phyloP scores from a whole-genome alignment of 805 yeast genomes.

The Ogataea glucozyma region DNA sequence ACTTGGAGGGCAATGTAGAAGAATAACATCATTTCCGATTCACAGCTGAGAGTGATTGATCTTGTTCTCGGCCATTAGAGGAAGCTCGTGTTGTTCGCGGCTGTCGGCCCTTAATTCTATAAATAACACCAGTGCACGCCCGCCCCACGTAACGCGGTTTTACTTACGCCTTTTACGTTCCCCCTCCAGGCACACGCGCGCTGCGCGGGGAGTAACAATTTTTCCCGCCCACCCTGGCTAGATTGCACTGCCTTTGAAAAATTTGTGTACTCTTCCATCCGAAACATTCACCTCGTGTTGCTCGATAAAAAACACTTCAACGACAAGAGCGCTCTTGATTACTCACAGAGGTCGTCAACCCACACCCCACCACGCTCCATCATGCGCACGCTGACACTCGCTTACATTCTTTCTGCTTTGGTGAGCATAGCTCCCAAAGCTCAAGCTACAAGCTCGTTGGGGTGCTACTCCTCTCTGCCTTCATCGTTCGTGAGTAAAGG shows the following conservation, averaged over 20 bases:
- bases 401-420: conserved; percentile 8
- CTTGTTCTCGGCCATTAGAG: no score
- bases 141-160: no score
- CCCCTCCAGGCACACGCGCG: no score
- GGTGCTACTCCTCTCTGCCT: conserved; percentile 42
- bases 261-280: background rate
- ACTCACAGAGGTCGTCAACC: background rate
- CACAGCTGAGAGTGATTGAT: no score
- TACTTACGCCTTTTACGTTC: no score
- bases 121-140: no score
- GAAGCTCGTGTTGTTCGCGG: no score
- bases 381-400: conserved; percentile 9
- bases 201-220: background rate
- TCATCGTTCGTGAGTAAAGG: conserved; percentile 44
- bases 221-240: background rate
- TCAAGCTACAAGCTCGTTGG: conserved; percentile 23
- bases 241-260: conserved; percentile 2
- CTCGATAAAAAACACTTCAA: background rate
- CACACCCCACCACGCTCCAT: background rate
- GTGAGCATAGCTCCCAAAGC: conserved; percentile 2
- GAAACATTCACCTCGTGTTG: background rate
- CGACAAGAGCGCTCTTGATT: background rate
- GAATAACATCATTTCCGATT: no score
- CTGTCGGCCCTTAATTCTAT: no score
- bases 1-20: no score